A percentile compares a stretch with the other conserved stretches of the same genome.
These are phyloP conservation scores for Salvia sclarea DNA, from an alignment of 305 asterid genomes.

Conservation along the genomic window DNA sequence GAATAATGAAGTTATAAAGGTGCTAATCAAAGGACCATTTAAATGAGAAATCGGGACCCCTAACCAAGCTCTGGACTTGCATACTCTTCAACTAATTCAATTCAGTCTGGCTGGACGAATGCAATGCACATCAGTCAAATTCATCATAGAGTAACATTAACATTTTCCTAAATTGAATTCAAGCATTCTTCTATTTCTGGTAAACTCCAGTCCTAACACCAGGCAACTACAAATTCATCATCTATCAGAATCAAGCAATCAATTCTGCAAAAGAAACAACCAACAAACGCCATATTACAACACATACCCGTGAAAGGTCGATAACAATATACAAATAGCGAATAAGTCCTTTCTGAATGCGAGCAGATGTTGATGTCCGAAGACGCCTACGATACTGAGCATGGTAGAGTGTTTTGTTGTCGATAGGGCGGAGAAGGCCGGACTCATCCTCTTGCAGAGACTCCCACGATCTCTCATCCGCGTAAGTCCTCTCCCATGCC, in stretches of 20 bases:
- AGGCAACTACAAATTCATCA: not conserved
- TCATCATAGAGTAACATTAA: not conserved
- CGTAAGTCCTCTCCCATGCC: slow-evolving; percentile 90
- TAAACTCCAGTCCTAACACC: not conserved
- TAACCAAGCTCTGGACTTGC: not conserved
- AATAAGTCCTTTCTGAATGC: slow-evolving; percentile 91
- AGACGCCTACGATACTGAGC: slow-evolving; percentile 91
- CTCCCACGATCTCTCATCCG: slow-evolving; percentile 98
- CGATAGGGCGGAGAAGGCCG: slow-evolving; percentile 88
- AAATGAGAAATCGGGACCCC: not conserved
- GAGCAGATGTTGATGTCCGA: slow-evolving; percentile 59
- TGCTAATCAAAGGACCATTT: not conserved
- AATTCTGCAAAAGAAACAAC: not conserved
- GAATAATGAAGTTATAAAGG: slow-evolving; percentile 18
- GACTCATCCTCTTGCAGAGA: slow-evolving; percentile 97
- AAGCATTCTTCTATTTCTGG: not conserved
- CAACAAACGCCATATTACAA: slow-evolving; percentile 7
- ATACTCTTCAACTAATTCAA: slow-evolving; percentile 7
- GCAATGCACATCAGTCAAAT: not conserved
- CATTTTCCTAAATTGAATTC: not conserved
- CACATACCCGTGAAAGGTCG: slow-evolving; percentile 79
- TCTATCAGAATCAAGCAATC: not conserved
- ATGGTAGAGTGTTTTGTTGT: slow-evolving; percentile 79
- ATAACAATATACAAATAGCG: slow-evolving; percentile 79
- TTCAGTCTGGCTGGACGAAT: not conserved